Evolutionary conservation across 345 rosid species (phyloP), one percentile per base, ranked within the genome.

Genomic region (Salix caprea): DNA sequence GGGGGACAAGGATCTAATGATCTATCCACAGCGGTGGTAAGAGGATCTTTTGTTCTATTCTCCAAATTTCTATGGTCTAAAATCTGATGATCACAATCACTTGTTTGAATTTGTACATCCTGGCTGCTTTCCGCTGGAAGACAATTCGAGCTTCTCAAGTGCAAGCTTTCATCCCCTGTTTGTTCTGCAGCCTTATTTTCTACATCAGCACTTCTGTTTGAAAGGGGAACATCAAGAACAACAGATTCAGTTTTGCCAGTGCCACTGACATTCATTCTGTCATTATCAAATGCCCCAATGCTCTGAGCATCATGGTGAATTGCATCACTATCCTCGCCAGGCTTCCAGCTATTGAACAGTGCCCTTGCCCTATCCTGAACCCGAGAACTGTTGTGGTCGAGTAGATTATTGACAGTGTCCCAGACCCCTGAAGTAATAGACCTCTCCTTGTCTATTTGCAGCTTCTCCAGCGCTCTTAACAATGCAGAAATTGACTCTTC

Each of bases 401-500:
- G 88, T 81, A 96, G 95, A 74, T 78, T 85, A 86, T 85, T 79
- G 73, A 96, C 86, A 24, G 95, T 86, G 77, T 69, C 84, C 88
- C 87, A 89, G 82, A 92, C 82, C 76, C 94, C 97, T 16, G 97
- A 91, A 85, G 98, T 86, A 81, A 90, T 39, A 9, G 91, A 87
- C 78, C 78, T 88, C 50, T 88, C 88, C 69, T 83, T 77, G 78
- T 91, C 92, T 78, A 91, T 82, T 79, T 85, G 86, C 85, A 96
- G 80, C 80, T 90, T 93, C 79, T 85, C 91, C 76, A 93, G 80
- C 40, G 99, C 97, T 73, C 81, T 84, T 73, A 96, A 77, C 80
- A 93, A 77, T 65, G 89, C 91, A 77, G 85, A 82, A 74, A 96
- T 86, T 61, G 95, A 86, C 84, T 90, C 98, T 80, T 96, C 98